A percentile compares a stretch with the other conserved stretches of the same genome.
These are phyloP conservation scores for Penicillium sp. DNA, from an alignment of 2,329 filamentous ascomycete genomes.

Conservation along the genomic window DNA sequence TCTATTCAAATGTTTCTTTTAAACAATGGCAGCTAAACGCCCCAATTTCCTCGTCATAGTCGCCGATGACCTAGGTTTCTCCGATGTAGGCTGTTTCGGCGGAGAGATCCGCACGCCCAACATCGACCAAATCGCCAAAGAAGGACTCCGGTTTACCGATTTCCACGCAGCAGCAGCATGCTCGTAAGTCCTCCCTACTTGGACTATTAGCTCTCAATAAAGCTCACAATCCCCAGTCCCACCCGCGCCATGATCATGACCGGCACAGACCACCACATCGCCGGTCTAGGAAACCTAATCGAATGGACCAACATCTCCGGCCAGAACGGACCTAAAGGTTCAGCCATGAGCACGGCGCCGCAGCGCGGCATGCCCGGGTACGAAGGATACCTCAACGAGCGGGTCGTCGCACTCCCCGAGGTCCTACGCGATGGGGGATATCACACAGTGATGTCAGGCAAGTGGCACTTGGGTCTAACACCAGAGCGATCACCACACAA, in stretches of 20 bases:
- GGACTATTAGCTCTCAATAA: neutral
- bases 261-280: constrained; percentile 59
- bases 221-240: constrained; percentile 38
- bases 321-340: constrained; percentile 54
- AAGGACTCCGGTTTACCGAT: constrained; percentile 61
- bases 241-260: constrained; percentile 67
- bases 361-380: constrained; percentile 62
- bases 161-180: constrained; percentile 66
- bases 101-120: constrained; percentile 62
- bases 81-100: constrained; percentile 60
- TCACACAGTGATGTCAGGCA: constrained; percentile 61
- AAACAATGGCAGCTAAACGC: constrained; percentile 41
- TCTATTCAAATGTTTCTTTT: neutral
- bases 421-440: constrained; percentile 60
- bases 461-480: constrained; percentile 63
- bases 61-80: constrained; percentile 62
- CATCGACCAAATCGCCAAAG: constrained; percentile 54
- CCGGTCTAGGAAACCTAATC: constrained; percentile 58
- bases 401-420: constrained; percentile 60
- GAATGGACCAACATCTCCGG: constrained; percentile 58
- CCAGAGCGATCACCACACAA: constrained; percentile 57
- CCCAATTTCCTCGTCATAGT: constrained; percentile 63
- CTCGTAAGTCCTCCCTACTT: constrained; percentile 39
- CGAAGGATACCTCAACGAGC: constrained; percentile 63
- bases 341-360: constrained; percentile 53